These are phyloP conservation scores for Keqinozyma sinolaborantium DNA, from an alignment of 1,139 yeast species.

Conservation along the genomic window DNA sequence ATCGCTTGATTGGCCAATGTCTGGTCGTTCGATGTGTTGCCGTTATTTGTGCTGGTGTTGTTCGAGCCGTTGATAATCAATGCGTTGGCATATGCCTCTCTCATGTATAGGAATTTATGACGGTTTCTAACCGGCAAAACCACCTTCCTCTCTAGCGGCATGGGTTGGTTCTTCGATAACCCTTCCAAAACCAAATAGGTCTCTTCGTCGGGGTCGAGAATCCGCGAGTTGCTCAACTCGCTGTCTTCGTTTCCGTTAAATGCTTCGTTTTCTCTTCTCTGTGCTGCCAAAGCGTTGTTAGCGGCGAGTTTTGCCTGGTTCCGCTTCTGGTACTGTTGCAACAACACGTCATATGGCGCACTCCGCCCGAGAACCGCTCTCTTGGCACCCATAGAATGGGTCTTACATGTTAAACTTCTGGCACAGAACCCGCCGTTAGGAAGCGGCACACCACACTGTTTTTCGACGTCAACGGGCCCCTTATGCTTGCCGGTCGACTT, in stretches of 20 bases:
- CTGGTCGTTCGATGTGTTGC: conserved; percentile 26
- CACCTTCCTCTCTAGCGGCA: conserved; percentile 78
- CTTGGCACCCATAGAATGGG: conserved; percentile 98
- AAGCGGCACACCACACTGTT: conserved; percentile 93
- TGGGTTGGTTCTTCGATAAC: conserved; percentile 73
- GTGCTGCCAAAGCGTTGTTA: conserved; percentile 66
- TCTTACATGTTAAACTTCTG: conserved; percentile 90
- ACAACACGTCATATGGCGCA: conserved; percentile 83
- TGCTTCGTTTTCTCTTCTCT: conserved; percentile 44
- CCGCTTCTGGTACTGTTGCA: conserved; percentile 87
- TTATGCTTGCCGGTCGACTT: conserved; percentile 34
- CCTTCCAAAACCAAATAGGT: conserved; percentile 92
- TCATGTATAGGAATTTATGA: conserved; percentile 71
- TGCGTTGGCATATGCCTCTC: conserved; percentile 75
- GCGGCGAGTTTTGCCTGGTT: conserved; percentile 91
- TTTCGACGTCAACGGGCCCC: conserved; percentile 89
- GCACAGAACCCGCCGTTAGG: conserved; percentile 95
- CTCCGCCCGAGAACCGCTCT: conserved; percentile 92
- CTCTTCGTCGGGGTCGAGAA: conserved; percentile 80
- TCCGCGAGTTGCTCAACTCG: conserved; percentile 21
- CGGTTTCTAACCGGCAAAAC: conserved; percentile 69
- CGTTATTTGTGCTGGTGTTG: conserved; percentile 12
- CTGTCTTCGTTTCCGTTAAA: conserved; percentile 27
- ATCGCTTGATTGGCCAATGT: conserved; percentile 50
- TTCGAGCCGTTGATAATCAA: conserved; percentile 37